Conservation (phyloP, 2,329 filamentous ascomycete genomes). For the Venturiaceae sp. region DNA sequence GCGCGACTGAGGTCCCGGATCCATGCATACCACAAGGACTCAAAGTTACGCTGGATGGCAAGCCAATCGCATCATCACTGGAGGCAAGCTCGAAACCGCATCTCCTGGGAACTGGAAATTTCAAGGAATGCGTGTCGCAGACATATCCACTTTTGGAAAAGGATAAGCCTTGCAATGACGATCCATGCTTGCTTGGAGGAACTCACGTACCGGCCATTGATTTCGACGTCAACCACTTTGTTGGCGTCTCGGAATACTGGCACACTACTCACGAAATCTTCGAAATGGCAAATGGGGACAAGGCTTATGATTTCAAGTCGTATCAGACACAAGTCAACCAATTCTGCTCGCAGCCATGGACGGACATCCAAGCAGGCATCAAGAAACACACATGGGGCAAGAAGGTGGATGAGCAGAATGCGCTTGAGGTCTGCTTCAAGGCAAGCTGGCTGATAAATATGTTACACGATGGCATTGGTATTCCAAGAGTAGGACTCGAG, state of each 20-base stretch:
- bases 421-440: conserved; percentile 90
- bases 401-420: conserved; percentile 63
- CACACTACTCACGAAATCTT: conserved; percentile 97
- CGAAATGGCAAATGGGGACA: conserved; percentile 61
- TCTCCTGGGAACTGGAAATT: conserved; percentile 75
- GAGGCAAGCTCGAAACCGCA: conserved; percentile 33
- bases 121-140: conserved; percentile 70
- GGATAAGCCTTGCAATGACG: conserved; percentile 70
- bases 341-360: conserved; percentile 82
- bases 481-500: conserved; percentile 77
- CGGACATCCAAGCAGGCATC: conserved; percentile 59
- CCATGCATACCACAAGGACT: conserved; percentile 81
- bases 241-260: conserved; percentile 98
- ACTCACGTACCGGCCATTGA: conserved; percentile 92
- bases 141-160: conserved; percentile 86
- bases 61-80: conserved; percentile 38
- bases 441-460: conserved; percentile 97
- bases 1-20: conserved; percentile 65
- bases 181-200: conserved; percentile 83
- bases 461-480: conserved; percentile 88
- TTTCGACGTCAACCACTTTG: conserved; percentile 94
- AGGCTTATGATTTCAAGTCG: conserved; percentile 79
- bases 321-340: conserved; percentile 79
- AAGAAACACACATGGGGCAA: conserved; percentile 60
- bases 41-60: conserved; percentile 62